Evolutionary conservation across 495 filamentous ascomycete genomes (phyloP), one percentile per base, ranked within the genome.

Genomic region (Chaetomium tenue): DNA sequence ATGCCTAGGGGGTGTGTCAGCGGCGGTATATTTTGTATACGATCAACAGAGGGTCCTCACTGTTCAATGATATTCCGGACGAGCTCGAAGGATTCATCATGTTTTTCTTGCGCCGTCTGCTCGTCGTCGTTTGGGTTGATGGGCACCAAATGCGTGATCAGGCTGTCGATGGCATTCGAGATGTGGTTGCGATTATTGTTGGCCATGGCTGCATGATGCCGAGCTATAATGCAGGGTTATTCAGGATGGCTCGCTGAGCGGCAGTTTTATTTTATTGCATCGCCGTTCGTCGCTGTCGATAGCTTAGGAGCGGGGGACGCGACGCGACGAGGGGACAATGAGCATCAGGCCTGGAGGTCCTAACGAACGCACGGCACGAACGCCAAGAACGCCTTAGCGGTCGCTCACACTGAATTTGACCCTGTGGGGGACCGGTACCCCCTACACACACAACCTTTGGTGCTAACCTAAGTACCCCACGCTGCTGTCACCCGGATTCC

Each of bases 91-190:
- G 80, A 81, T 58, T 74, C 73, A 62, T 83, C 73, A 63, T 85
- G 80, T 65, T 80, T 74, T 61, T 82, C 80, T 66, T 84, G 77
- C 18, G 78, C 75, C 12, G 72, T 67, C 40, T 81, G 78, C 53
- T 84, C 79, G 69, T 80, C 80, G 26, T 83, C 77, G 66, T 75
- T 72, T 54, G 80, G 77, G 63, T 81, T 75, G 60, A 75, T 68
- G 63, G 82, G 82, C 59, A 85, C 72, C 58, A 87, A 67, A 44
- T 82, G 81, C 37, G 77, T 75, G 63, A 87, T 82, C 73, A 87
- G 77, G 67, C 80, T 81, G 73, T 85, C 79, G 73, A 87, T 79
- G 60, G 83, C 84, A 60, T 74, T 81, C 53, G 76, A 75, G 65
- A 84, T 73, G 68, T 81, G 76, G 64, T 79, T 76, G 66, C 65